Conservation (phyloP, 2,329 filamentous ascomycete species). For the Monosporascus sp. region DNA sequence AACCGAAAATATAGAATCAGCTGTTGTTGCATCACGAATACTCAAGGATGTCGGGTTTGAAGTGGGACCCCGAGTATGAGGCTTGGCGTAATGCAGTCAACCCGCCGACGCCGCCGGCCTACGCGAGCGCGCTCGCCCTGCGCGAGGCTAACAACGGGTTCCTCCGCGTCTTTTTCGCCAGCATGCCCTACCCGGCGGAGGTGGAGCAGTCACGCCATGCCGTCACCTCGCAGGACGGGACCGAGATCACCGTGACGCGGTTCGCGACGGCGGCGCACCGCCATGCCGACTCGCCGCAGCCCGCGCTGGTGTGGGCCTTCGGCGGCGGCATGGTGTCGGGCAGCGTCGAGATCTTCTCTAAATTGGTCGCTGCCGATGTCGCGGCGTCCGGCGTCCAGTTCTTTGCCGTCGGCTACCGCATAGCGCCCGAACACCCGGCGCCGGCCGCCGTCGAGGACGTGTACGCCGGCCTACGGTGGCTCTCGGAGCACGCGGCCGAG, state of each 20-base stretch:
- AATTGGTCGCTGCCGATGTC: not conserved
- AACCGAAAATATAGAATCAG: too few relatives aligned
- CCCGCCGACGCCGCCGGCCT: not conserved
- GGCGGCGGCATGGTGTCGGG: not conserved
- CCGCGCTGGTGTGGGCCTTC: not conserved
- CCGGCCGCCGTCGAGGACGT: constrained; percentile 45
- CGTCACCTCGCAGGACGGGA: not conserved
- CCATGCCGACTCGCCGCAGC: not conserved
- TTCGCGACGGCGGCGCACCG: not conserved
- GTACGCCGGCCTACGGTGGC: constrained; percentile 39
- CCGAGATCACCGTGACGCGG: not conserved
- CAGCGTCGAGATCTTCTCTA: not conserved
- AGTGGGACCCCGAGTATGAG: not conserved
- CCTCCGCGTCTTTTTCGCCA: not conserved
- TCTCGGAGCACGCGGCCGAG: constrained; percentile 28
- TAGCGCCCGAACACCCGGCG: constrained; percentile 45
- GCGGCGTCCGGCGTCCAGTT: not conserved
- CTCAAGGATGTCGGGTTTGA: not conserved
- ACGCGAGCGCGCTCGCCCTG: not conserved
- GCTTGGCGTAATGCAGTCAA: not conserved
- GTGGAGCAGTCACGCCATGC: not conserved
- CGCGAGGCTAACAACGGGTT: not conserved
- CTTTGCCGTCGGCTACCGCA: constrained; percentile 40
- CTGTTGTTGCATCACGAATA: too few relatives aligned
- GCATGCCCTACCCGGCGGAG: not conserved